Conservation (phyloP, 2,329 filamentous ascomycete species). For the Scedosporium minutisporum region DNA sequence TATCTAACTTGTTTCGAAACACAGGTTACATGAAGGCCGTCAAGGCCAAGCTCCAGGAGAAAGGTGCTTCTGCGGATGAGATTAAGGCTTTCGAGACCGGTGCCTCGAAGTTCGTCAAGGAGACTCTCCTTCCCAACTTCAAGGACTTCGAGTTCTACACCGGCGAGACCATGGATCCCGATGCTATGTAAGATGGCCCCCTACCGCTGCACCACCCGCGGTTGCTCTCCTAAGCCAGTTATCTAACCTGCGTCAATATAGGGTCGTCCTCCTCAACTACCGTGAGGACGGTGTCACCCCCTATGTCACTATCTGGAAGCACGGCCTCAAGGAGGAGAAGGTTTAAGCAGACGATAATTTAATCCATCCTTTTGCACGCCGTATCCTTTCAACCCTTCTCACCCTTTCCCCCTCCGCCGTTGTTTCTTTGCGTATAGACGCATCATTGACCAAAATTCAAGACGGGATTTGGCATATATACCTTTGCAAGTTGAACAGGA, state of each 20-base stretch:
- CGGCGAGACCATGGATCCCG: slow-evolving; percentile 84
- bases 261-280: slow-evolving; percentile 91
- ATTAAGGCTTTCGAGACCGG: slow-evolving; percentile 73
- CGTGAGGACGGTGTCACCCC: slow-evolving; percentile 91
- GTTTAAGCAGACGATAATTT: slow-evolving; percentile 49
- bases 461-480: neutral
- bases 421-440: slow-evolving; percentile 1
- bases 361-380: neutral
- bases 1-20: neutral
- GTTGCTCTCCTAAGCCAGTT: slow-evolving; percentile 3
- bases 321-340: slow-evolving; percentile 83
- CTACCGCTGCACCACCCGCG: neutral
- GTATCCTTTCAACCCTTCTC: neutral
- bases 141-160: slow-evolving; percentile 95
- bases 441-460: slow-evolving; percentile 4
- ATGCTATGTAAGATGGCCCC: slow-evolving; percentile 67
- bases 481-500: neutral
- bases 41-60: slow-evolving; percentile 59
- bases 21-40: slow-evolving; percentile 86
- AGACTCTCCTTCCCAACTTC: slow-evolving; percentile 72
- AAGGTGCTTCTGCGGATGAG: slow-evolving; percentile 50
- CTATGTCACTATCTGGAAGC: slow-evolving; percentile 88
- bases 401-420: neutral
- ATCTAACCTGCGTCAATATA: slow-evolving; percentile 22
- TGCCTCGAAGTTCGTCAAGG: slow-evolving; percentile 68